phyloP scores from a whole-genome alignment of 2,329 filamentous ascomycete genomes.

The Colletotrichum sp. region DNA sequence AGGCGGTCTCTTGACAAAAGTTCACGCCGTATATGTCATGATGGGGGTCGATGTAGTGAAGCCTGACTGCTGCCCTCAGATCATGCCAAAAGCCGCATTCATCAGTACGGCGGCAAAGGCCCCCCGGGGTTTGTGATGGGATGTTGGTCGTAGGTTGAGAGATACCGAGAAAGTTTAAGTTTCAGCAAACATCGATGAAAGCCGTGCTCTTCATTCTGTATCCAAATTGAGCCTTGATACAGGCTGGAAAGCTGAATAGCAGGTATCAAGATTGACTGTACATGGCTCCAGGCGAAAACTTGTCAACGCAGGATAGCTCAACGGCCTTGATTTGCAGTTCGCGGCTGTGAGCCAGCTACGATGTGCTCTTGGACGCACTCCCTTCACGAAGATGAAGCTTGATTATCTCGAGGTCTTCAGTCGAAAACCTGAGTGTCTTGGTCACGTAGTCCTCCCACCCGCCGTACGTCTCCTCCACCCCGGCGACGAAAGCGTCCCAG shows the following conservation, averaged over 20 bases:
- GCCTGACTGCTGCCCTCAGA: background rate
- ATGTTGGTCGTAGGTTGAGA: background rate
- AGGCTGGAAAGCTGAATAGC: background rate
- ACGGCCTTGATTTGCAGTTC: background rate
- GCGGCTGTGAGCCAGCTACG: background rate
- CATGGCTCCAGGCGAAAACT: background rate
- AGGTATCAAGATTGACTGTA: background rate
- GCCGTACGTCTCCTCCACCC: slow-evolving; percentile 47
- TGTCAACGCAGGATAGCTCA: background rate
- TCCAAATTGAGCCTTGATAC: background rate
- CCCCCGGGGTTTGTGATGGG: background rate
- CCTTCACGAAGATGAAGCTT: slow-evolving; percentile 46
- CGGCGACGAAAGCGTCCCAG: slow-evolving; percentile 52
- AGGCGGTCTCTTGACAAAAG: background rate
- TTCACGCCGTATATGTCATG: background rate
- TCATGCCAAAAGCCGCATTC: background rate
- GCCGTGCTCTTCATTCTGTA: background rate
- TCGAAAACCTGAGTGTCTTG: slow-evolving; percentile 48
- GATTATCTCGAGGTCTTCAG: slow-evolving; percentile 50
- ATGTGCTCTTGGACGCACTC: background rate
- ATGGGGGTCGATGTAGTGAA: background rate
- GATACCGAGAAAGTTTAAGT: background rate
- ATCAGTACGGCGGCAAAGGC: background rate
- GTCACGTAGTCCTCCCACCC: slow-evolving; percentile 56
- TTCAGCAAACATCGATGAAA: background rate